Conservation (phyloP, 225 moss, liverwort and hornwort genomes). For the Pseudoscleropodium purum region DNA sequence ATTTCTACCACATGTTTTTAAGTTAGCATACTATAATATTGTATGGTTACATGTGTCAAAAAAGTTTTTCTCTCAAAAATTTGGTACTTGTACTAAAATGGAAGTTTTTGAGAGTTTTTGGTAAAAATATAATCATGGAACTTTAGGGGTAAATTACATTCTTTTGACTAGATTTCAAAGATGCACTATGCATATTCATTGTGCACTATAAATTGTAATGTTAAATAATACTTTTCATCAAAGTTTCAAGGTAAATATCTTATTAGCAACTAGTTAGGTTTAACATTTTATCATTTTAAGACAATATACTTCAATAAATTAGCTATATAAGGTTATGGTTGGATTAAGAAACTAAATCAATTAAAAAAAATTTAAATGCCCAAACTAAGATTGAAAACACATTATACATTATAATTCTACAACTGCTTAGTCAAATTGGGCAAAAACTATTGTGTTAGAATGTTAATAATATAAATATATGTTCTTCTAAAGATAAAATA, state of each 20-base stretch:
- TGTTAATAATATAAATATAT: not conserved
- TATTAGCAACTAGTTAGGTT: not conserved
- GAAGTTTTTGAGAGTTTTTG: too few species aligned
- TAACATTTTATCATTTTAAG: not conserved
- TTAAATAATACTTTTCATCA: not conserved
- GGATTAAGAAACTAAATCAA: too few species aligned
- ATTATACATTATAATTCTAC: not conserved
- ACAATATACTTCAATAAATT: not conserved
- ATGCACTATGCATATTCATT: not conserved
- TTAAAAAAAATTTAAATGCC: not conserved
- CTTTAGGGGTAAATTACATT: too few species aligned
- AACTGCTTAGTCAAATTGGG: not conserved
- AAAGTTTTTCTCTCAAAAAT: too few species aligned
- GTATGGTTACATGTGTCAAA: too few species aligned
- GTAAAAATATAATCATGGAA: too few species aligned
- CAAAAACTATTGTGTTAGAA: not conserved
- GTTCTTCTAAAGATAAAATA: not conserved
- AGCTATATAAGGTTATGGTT: not conserved
- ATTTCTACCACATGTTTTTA: too few species aligned
- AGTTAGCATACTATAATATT: too few species aligned
- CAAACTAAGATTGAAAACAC: fast-evolving
- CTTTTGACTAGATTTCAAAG: not conserved
- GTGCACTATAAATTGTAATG: too few species aligned
- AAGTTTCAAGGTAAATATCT: not conserved
- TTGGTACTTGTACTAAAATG: too few species aligned